Conservation (phyloP, 2,329 filamentous ascomycete species). For the Hortaea werneckii region DNA sequence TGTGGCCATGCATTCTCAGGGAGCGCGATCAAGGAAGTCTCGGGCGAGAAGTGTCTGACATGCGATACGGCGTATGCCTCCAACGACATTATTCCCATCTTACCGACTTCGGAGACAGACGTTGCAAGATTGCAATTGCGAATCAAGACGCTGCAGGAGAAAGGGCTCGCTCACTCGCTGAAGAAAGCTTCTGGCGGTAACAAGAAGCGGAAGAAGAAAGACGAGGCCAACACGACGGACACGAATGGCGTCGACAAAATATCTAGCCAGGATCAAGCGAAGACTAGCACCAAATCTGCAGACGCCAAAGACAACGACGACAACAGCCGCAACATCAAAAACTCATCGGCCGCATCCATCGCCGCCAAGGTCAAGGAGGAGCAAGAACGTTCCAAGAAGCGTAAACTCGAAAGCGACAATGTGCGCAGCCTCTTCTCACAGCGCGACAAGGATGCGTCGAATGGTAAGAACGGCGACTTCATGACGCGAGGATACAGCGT, state of each 20-base stretch:
- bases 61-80: slow-evolving; percentile 65
- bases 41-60: slow-evolving; percentile 48
- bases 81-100: slow-evolving; percentile 72
- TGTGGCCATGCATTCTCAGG: slow-evolving; percentile 94
- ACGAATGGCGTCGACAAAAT: slow-evolving; percentile 1
- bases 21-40: slow-evolving; percentile 58
- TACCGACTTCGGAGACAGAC: slow-evolving; percentile 63
- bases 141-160: slow-evolving; percentile 56
- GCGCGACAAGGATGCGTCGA: slow-evolving; percentile 25
- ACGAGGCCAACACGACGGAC: slow-evolving; percentile 26
- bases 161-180: slow-evolving; percentile 71
- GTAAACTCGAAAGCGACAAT: slow-evolving; percentile 53
- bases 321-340: slow-evolving; percentile 58
- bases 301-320: slow-evolving; percentile 7
- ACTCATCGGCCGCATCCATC: slow-evolving; percentile 71
- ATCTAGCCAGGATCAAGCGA: background rate
- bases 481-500: slow-evolving; percentile 39
- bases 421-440: slow-evolving; percentile 39
- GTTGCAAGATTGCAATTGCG: slow-evolving; percentile 56
- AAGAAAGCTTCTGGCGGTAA: slow-evolving; percentile 61
- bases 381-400: slow-evolving; percentile 72
- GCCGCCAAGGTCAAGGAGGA: slow-evolving; percentile 81
- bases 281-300: slow-evolving; percentile 1
- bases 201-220: slow-evolving; percentile 65
- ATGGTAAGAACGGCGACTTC: slow-evolving; percentile 37